Percentiles rank a stretch among this genome's conserved stretches.
These are phyloP conservation scores for Purpureocillium lavendulum DNA, from an alignment of 2,329 filamentous ascomycete genomes.

Conservation along the genomic window DNA sequence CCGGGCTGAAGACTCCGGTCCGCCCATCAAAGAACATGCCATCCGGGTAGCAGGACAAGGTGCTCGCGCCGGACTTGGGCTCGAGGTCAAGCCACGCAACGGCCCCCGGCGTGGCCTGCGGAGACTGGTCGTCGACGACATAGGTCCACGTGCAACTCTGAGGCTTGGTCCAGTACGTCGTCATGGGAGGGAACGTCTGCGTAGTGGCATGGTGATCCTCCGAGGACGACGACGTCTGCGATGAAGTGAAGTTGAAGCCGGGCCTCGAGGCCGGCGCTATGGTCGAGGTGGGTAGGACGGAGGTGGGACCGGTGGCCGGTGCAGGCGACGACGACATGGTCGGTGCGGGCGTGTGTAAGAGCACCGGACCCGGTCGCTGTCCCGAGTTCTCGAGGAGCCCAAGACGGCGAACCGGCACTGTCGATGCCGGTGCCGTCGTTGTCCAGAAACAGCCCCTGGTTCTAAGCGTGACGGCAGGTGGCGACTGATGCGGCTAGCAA, in stretches of 20 bases:
- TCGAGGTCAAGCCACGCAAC: slow-evolving; percentile 29
- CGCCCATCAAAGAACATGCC: slow-evolving; percentile 28
- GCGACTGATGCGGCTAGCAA: no score
- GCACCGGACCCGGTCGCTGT: no score
- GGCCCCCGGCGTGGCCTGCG: slow-evolving; percentile 15
- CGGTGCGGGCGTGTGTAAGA: no score
- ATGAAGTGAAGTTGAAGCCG: slow-evolving; percentile 2
- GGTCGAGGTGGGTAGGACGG: slow-evolving; percentile 3
- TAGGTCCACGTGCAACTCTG: slow-evolving; percentile 30
- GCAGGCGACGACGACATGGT: slow-evolving; percentile 6
- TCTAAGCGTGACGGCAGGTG: no score
- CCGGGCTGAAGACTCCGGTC: slow-evolving; percentile 31
- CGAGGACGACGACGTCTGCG: background rate
- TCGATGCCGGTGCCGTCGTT: no score
- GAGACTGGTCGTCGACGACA: slow-evolving; percentile 17
- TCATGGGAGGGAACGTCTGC: slow-evolving; percentile 25
- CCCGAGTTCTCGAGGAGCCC: no score
- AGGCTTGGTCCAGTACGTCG: slow-evolving; percentile 27
- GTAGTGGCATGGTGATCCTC: slow-evolving; percentile 9
- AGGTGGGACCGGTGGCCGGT: slow-evolving; percentile 1
- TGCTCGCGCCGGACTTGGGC: slow-evolving; percentile 24
- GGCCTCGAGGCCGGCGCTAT: slow-evolving; percentile 1
- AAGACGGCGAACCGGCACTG: no score
- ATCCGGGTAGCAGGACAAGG: slow-evolving; percentile 30
- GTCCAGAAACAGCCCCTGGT: no score